These are phyloP conservation scores for Tetrapisispora phaffii DNA, from an alignment of 805 yeast species.

Conservation along the genomic window DNA sequence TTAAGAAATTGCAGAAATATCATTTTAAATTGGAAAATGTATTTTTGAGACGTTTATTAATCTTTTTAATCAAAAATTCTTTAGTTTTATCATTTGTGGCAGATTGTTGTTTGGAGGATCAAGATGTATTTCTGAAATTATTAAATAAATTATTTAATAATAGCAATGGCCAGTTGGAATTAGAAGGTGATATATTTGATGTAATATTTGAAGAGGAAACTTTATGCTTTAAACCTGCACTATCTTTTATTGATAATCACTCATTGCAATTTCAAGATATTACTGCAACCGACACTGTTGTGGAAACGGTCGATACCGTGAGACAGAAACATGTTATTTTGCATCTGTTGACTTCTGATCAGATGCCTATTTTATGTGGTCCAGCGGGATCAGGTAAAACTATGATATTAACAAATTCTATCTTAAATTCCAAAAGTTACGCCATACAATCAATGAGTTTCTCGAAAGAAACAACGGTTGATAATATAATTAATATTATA, in stretches of 20 bases:
- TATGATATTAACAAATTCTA: constrained; percentile 68
- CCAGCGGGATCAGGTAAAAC: constrained; percentile 98
- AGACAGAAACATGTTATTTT: constrained; percentile 55
- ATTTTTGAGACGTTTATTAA: no score
- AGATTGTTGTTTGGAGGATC: neutral
- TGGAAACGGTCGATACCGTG: constrained; percentile 72
- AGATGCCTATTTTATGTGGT: constrained; percentile 71
- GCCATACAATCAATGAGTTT: constrained; percentile 67
- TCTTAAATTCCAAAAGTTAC: constrained; percentile 46
- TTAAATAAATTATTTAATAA: no score
- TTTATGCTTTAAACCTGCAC: neutral
- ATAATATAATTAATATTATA: constrained; percentile 48
- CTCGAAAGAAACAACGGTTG: constrained; percentile 68
- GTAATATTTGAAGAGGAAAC: no score
- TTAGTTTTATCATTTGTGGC: neutral
- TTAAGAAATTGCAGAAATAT: neutral
- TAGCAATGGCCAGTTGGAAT: neutral
- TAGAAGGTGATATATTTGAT: neutral
- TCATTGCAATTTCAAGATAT: constrained; percentile 45
- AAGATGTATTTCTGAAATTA: neutral
- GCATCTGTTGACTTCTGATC: constrained; percentile 44
- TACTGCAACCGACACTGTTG: constrained; percentile 48
- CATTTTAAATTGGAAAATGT: neutral
- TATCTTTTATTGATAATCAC: neutral
- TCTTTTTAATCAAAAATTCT: no score